Base-by-base conservation (phyloP, 2,329 filamentous ascomycete genomes). In the Colletotrichum gloeosporioides region DNA sequence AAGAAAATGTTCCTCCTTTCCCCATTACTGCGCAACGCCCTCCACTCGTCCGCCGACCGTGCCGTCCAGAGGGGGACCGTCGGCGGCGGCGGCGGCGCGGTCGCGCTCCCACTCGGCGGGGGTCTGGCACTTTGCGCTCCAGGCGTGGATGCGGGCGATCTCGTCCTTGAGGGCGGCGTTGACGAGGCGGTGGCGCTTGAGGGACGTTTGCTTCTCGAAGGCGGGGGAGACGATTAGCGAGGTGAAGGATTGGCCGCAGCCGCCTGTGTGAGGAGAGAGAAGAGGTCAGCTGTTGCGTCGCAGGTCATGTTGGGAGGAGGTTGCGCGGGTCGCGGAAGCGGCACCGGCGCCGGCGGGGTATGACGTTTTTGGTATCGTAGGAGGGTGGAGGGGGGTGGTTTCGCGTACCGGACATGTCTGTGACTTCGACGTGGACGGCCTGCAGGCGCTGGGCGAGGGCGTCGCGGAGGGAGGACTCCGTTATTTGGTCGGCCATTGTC, bases 81-180 rank as follows among this genome's bases (percentile, higher is more conserved):
- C 81, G 15, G 78, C 76, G 44, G 79, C 83, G 9, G 82, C 80
- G 8, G 81, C 81, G 29, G 84, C 85, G 80, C 82, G 84, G 85
- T 94, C 91, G 85, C 91, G 92, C 86, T 95, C 92, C 92, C 94
- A 98, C 87, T 98, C 95, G 81, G 96, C 95, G 1, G 95, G 95
- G 10, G 96, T 98, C 87, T 96, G 94, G 84, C 96, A 98, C 86
- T 96, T 98, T 32, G 96, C 95, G 72, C 95, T 98, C 96, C 96
- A 98, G 53, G 96, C 96, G 87, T 98, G 96, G 80, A 98, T 98
- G 78, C 91, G 92, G 18, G 95, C 95, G 83, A 98, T 98, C 87
- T 98, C 96, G 63, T 93, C 91, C 87, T 96, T 96, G 80, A 98
- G 89, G 7, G 93, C 92, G 18, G 90, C 90, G 86, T 98, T 98